Evolutionary conservation across 140 eudicot genomes (phyloP), one percentile per base, ranked within the genome.

Genomic region (Flaveria floridana): DNA sequence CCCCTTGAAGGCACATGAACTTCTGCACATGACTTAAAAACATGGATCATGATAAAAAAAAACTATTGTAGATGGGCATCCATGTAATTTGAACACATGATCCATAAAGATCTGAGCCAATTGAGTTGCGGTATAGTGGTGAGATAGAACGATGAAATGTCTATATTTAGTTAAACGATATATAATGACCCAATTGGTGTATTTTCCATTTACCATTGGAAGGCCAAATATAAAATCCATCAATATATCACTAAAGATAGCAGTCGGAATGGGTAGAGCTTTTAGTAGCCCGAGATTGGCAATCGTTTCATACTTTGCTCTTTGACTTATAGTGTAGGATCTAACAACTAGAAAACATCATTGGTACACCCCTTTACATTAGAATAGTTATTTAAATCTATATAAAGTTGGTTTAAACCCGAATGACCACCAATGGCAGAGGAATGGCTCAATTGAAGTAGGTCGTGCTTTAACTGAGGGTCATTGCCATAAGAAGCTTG

Each of bases 211-310:
- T 0, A 73, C 72, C 9, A 0, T 44, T 1, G 82, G 82, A 1
- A 78, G 20, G 0, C 82, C 77, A 0, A 46, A 63, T 3, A 79
- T 34, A 23, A 72, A 79, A n/a, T 79, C 79, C 74, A 53, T 64
- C 0, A 53, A 9, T 0, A 79, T 65, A 11, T 19, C 47, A 7
- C 4, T 20, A 69, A 78, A 72, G 0, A 66, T 18, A 1, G 12
- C 10, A 0, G 20, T 23, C 1, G 69, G 78, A 3, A 78, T 44
- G 4, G 68, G 68, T 2, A 65, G 6, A 0, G 83, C 70, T n/a
- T 79, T 74, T 11, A 79, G 8, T 0, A 72, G 9, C 0, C 79
- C 75, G 4, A 53, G 78, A 26, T 14, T 1, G 5, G 53, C 39
- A 13, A 19, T 44, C 10, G 14, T 1, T 1, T 71, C 82, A 3